Evolutionary conservation across 495 filamentous ascomycete genomes (phyloP).

Genomic region (Trypethelium eluteriae): DNA sequence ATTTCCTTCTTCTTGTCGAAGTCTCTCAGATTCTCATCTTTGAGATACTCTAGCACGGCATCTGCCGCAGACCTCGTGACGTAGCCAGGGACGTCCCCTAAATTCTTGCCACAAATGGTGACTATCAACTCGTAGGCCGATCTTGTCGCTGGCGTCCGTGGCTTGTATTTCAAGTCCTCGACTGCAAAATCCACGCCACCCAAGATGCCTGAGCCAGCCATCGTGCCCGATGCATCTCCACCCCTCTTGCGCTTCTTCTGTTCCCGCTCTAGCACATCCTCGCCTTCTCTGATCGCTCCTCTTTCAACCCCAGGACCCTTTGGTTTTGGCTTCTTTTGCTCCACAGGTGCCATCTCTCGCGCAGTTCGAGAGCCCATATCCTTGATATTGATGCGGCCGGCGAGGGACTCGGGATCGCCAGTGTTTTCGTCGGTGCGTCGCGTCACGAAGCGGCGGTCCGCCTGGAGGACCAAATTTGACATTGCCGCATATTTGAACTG

Average conservation of each 20-base stretch:
- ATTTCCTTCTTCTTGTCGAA: slow-evolving; percentile 98
- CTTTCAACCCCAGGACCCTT: slow-evolving; percentile 62
- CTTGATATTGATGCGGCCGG: slow-evolving; percentile 80
- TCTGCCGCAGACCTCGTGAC: slow-evolving; percentile 94
- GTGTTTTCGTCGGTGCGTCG: slow-evolving; percentile 89
- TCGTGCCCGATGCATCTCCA: slow-evolving; percentile 52
- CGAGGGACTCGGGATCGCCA: slow-evolving; percentile 94
- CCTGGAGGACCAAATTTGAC: slow-evolving; percentile 99
- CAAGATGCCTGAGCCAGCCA: slow-evolving; percentile 71
- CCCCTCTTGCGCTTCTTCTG: slow-evolving; percentile 78
- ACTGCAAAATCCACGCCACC: slow-evolving; percentile 78
- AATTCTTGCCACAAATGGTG: slow-evolving; percentile 75
- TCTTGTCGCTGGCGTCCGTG: slow-evolving; percentile 82
- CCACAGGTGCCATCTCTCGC: slow-evolving; percentile 70
- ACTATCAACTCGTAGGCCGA: slow-evolving; percentile 95
- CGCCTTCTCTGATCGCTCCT: slow-evolving; percentile 72
- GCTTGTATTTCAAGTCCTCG: slow-evolving; percentile 79
- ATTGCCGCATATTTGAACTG: slow-evolving; percentile 99
- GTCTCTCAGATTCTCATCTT: slow-evolving; percentile 93
- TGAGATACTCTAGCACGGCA: slow-evolving; percentile 80
- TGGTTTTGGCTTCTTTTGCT: slow-evolving; percentile 55
- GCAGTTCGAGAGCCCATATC: slow-evolving; percentile 86
- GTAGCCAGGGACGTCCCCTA: slow-evolving; percentile 81
- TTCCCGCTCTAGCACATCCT: slow-evolving; percentile 77
- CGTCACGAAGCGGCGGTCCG: slow-evolving; percentile 90